Evolutionary conservation across 192 early-diverging fungal genomes (phyloP), one percentile per base, ranked within the genome.

Genomic region (Backusella circina): DNA sequence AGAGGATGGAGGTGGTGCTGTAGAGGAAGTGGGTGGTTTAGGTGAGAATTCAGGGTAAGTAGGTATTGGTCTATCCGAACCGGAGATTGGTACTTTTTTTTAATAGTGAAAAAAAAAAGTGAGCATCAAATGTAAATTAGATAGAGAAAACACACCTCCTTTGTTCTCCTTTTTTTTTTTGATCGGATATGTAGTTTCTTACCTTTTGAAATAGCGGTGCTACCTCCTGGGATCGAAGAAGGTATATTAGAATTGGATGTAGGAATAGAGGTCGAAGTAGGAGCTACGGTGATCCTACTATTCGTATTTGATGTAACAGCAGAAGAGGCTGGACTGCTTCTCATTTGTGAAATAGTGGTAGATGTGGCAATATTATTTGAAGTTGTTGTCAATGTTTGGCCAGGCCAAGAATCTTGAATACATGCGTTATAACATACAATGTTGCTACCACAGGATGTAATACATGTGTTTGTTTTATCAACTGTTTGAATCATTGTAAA

Each of bases 401-500:
- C 73, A 39, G 64, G 64, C 73, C 73, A 74, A 39, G 32, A 39
- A 30, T 44, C 31, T 36, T 16, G 38, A 23, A 74, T 37, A 67
- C 73, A 74, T 5, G 23, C 7, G 5, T 61, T 36, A 37, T 65
- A 74, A 67, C 73, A 74, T 0, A 13, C 64, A 26, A 39, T 74
- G 13, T 65, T 37, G 31, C 30, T 66, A 3, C 37, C 37, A 39
- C 73, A 74, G 7, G 26, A 18, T 16, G 37, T 38, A 18, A 74
- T 74, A 31, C 73, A 74, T 31, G 26, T 39, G 1, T 47, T 71
- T 71, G 69, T 47, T 44, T 38, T 71, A 37, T 71, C 69, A 44
- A 44, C 69, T 71, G 16, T 71, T 38, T 28, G 28, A 28, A 28
- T 51, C 21, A 21, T 51, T 8, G 8, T 54, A 16, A 8, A 21